Conservation (phyloP, 1,139 yeast genomes). For the Debaryomyces sp. region DNA sequence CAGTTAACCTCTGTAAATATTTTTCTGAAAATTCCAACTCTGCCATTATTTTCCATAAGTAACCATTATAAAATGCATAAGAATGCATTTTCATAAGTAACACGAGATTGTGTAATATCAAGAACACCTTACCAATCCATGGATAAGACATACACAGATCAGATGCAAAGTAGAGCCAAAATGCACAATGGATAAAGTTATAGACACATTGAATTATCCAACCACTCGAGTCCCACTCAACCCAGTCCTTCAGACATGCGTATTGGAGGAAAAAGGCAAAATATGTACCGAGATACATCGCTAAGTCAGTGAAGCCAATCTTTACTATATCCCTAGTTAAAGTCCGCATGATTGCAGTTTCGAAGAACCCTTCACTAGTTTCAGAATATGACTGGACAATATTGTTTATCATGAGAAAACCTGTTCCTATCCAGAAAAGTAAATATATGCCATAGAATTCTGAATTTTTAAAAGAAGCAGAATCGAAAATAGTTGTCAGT, state of each 20-base stretch:
- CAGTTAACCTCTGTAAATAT: constrained; percentile 27
- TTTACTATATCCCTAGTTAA: constrained; percentile 58
- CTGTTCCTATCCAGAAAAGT: constrained; percentile 68
- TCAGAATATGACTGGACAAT: constrained; percentile 45
- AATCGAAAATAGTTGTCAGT: constrained; percentile 54
- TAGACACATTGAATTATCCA: constrained; percentile 59
- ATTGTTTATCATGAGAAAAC: constrained; percentile 51
- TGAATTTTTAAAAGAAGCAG: constrained; percentile 37
- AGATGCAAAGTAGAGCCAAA: constrained; percentile 57
- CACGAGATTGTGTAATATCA: constrained; percentile 82
- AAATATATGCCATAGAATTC: constrained; percentile 68
- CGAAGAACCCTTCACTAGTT: constrained; percentile 27
- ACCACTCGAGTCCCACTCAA: constrained; percentile 65
- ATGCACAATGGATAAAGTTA: constrained; percentile 53
- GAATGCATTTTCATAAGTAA: constrained; percentile 93
- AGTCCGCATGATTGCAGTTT: constrained; percentile 53
- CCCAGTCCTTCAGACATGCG: constrained; percentile 39
- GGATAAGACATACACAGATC: constrained; percentile 51
- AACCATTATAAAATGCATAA: constrained; percentile 86
- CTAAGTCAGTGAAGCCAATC: constrained; percentile 68
- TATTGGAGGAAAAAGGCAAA: constrained; percentile 58
- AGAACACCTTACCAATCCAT: constrained; percentile 87
- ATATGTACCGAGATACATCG: constrained; percentile 69
- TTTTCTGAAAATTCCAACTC: constrained; percentile 56
- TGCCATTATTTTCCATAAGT: constrained; percentile 66